phyloP scores from a whole-genome alignment of 2,329 filamentous ascomycete genomes.

The Botrytis galanthina region DNA sequence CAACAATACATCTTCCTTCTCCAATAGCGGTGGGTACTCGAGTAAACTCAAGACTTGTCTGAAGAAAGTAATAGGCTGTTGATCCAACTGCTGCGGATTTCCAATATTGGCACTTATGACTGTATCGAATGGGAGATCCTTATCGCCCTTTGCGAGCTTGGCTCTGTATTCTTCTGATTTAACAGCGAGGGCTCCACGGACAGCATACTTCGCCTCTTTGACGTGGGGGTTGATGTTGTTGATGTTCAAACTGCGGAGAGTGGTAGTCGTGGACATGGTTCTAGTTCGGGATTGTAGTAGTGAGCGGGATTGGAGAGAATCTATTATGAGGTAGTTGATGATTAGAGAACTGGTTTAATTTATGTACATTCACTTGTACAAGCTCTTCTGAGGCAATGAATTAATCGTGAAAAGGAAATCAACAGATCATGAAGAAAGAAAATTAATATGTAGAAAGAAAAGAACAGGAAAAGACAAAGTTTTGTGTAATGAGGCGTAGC shows the following conservation, averaged over 20 bases:
- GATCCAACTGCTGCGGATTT: conserved; percentile 97
- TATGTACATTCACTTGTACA: conserved; percentile 11
- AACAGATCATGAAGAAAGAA: background rate
- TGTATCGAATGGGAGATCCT: conserved; percentile 73
- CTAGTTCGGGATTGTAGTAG: conserved; percentile 20
- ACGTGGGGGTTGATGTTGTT: conserved; percentile 93
- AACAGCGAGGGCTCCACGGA: conserved; percentile 91
- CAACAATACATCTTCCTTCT: conserved; percentile 77
- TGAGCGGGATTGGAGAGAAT: conserved; percentile 1
- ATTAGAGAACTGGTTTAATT: conserved; percentile 9
- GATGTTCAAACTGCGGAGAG: conserved; percentile 59
- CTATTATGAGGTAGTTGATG: background rate
- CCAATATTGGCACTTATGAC: conserved; percentile 98
- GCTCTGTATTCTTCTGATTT: conserved; percentile 89
- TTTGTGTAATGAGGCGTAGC: background rate
- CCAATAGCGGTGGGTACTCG: conserved; percentile 82
- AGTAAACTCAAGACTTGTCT: conserved; percentile 90
- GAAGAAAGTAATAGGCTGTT: conserved; percentile 99
- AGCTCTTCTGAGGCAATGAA: background rate
- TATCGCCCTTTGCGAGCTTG: conserved; percentile 58
- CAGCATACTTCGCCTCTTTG: conserved; percentile 87
- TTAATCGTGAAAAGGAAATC: background rate
- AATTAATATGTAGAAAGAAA: background rate
- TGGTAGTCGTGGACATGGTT: conserved; percentile 40
- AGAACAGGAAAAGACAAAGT: too few relatives aligned